Evolutionary conservation across 2,329 filamentous ascomycete genomes (phyloP).

Genomic region (Colletotrichum scovillei): DNA sequence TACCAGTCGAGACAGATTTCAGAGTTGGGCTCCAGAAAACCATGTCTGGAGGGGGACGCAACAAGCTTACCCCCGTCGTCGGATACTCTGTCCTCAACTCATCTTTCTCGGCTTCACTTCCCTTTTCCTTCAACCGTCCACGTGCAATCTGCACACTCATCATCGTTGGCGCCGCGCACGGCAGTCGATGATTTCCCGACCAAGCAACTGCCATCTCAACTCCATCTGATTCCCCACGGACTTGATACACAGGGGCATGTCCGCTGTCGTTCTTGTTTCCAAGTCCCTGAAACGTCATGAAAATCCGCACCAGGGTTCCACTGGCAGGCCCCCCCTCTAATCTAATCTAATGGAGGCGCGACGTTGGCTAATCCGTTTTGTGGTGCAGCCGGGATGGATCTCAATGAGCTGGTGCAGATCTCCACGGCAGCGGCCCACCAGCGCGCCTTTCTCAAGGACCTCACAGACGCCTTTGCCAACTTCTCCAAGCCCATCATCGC

Average conservation of each 20-base stretch:
- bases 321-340: background rate
- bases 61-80: background rate
- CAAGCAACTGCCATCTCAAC: conserved; percentile 24
- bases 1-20: background rate
- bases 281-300: conserved; percentile 19
- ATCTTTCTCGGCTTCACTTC: background rate
- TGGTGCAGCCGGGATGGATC: conserved; percentile 37
- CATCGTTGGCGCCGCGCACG: background rate
- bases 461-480: conserved; percentile 48
- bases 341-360: conserved; percentile 13
- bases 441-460: conserved; percentile 49
- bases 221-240: conserved; percentile 31
- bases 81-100: background rate
- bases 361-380: conserved; percentile 23
- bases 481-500: conserved; percentile 60
- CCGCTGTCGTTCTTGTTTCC: conserved; percentile 15
- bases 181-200: background rate
- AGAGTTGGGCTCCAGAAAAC: background rate
- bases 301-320: background rate
- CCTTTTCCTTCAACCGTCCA: conserved; percentile 3
- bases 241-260: conserved; percentile 18
- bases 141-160: conserved; percentile 4
- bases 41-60: background rate
- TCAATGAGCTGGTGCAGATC: conserved; percentile 38
- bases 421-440: conserved; percentile 40